phyloP scores from a whole-genome alignment of 345 rosid species.

The Angophora floribunda region DNA sequence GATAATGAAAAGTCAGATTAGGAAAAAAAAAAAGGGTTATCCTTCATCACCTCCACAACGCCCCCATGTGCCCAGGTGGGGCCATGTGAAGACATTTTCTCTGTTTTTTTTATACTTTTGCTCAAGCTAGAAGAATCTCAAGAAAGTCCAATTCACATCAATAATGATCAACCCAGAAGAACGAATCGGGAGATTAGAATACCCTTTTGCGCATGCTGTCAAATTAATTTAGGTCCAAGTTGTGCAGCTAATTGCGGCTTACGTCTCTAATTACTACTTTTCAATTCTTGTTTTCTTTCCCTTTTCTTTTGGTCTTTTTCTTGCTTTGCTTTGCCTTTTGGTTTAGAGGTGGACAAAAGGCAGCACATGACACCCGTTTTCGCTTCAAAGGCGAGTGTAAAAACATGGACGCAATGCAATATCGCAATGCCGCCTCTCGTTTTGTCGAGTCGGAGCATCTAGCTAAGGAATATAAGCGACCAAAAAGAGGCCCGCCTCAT shows the following conservation, averaged over 20 bases:
- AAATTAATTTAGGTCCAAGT: not conserved
- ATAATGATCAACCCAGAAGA: not conserved
- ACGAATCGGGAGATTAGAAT: not conserved
- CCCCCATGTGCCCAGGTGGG: constrained; percentile 3
- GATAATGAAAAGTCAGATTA: not conserved
- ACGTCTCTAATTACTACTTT: not conserved
- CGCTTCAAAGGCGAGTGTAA: not conserved
- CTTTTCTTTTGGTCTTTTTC: not conserved
- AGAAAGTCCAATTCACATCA: not conserved
- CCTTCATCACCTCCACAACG: not conserved
- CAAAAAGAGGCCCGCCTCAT: not conserved
- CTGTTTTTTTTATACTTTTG: not conserved
- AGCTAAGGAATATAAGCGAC: not conserved
- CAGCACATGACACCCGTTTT: not conserved
- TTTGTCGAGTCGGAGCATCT: not conserved
- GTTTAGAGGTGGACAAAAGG: not conserved
- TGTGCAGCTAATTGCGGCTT: not conserved
- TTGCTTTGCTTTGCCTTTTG: not conserved
- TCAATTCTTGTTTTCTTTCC: no score
- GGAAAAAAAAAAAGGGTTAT: not conserved
- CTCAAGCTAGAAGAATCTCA: not conserved
- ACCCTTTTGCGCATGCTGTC: not conserved
- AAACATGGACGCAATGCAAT: not conserved
- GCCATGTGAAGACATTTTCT: not conserved
- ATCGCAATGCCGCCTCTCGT: not conserved